Evolutionary conservation across 2,329 filamentous ascomycete genomes (phyloP).

Genomic region (Fusarium cyanostomum): DNA sequence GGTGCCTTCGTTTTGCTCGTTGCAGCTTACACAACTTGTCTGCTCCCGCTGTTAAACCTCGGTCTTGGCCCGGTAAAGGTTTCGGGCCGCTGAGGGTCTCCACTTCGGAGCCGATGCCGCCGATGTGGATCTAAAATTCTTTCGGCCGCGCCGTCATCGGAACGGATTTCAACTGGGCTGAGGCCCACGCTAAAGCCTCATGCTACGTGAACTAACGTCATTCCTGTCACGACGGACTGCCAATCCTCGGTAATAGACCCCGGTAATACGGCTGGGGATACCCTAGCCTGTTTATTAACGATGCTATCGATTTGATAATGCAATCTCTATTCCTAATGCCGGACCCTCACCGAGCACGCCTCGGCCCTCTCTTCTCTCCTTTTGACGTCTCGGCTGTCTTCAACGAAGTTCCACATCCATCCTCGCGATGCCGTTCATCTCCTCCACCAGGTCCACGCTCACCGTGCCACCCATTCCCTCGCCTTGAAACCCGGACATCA

Average conservation of each 20-base stretch:
- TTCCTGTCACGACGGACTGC: constrained; percentile 19
- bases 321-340: constrained; percentile 20
- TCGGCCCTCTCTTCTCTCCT: neutral
- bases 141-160: constrained; percentile 35
- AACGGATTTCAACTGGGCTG: constrained; percentile 27
- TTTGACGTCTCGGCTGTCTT: constrained; percentile 3
- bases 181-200: constrained; percentile 23
- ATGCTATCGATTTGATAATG: constrained; percentile 31
- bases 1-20: neutral
- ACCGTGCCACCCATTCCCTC: constrained; percentile 37
- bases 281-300: constrained; percentile 31
- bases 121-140: constrained; percentile 25
- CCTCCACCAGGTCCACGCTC: constrained; percentile 47
- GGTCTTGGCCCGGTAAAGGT: neutral
- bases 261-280: constrained; percentile 19
- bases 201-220: constrained; percentile 34
- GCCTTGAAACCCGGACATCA: constrained; percentile 24
- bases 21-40: neutral
- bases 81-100: neutral
- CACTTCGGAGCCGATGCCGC: constrained; percentile 33
- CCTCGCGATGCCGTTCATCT: constrained; percentile 49
- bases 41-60: neutral
- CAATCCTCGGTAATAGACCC: constrained; percentile 33
- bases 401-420: constrained; percentile 51
- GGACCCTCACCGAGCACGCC: constrained; percentile 17